Evolutionary conservation across 83 land plant species (phyloP), one percentile per base, ranked within the genome.

Genomic region (Picea engelmannii): DNA sequence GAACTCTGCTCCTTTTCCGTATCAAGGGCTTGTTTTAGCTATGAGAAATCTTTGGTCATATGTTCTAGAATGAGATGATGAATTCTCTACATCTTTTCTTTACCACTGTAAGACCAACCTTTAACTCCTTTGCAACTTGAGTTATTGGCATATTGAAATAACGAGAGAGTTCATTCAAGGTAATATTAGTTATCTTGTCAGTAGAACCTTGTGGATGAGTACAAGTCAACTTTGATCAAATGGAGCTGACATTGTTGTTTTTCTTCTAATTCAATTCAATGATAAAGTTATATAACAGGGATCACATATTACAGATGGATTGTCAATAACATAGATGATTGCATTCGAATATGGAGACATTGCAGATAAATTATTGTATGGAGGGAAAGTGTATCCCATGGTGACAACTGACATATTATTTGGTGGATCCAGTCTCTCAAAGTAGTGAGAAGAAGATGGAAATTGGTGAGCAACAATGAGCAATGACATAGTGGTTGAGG

Each of bases 61-160:
- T 35, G 4, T 35, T 35, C 97, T 94, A 95, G 24, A 92, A 63
- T 10, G 84, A 84, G 75, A 95, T 95, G 9, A 90, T 89, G 8
- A 93, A 88, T 84, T 95, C 96, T 81, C 97, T 80, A 79, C 96
- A 95, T 18, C 95, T 73, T 79, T 88, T 95, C 89, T 93, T 95
- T 64, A 95, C 64, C 27, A 89, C 89, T 2, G 97, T 95, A 20
- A 95, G 79, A 8, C 95, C 97, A 23, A 95, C 96, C 20, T 88
- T 90, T 81, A 95, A 83, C 88, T 91, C 91, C 82, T 87, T 93
- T 12, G 97, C 93, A 4, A 96, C 97, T 44, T 82, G 79, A 4
- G 88, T 82, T 5, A 95, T 93, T 13, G 97, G 95, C 79, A 95
- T 80, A 61, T 85, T 63, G 80, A 93, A 95, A 63, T 91, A 88